Evolutionary conservation across 2,329 filamentous ascomycete genomes (phyloP).

Genomic region (Bipolaris oryzae): DNA sequence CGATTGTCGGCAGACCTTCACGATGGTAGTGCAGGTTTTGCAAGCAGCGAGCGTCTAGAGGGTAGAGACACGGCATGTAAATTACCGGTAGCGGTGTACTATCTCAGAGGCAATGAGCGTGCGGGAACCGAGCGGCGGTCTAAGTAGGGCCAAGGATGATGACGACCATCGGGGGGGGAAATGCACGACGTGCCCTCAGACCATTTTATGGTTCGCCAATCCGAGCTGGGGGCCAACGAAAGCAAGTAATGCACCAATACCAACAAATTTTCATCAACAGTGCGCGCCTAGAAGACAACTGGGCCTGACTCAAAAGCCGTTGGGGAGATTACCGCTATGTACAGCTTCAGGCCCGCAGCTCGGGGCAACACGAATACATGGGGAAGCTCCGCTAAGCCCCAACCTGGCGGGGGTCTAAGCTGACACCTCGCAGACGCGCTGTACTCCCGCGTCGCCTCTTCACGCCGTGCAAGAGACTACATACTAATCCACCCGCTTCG

Average conservation of each 20-base stretch:
- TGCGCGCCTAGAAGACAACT: neutral
- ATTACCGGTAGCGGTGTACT: neutral
- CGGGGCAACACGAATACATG: slow-evolving; percentile 13
- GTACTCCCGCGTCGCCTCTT: slow-evolving; percentile 29
- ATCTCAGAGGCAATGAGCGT: neutral
- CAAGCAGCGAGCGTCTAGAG: neutral
- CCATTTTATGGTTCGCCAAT: slow-evolving; percentile 16
- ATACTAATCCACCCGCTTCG: slow-evolving; percentile 36
- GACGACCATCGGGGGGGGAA: neutral
- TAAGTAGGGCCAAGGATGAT: slow-evolving; percentile 15
- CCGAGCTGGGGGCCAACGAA: slow-evolving; percentile 20
- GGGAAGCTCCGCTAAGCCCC: slow-evolving; percentile 15
- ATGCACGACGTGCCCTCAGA: slow-evolving; percentile 4
- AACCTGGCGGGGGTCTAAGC: slow-evolving; percentile 15
- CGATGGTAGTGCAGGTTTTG: no score
- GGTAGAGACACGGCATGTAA: neutral
- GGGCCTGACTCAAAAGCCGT: slow-evolving; percentile 1
- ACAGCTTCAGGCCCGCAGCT: slow-evolving; percentile 2
- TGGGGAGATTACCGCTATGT: slow-evolving; percentile 3
- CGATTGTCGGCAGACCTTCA: neutral
- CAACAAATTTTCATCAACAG: neutral
- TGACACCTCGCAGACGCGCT: slow-evolving; percentile 22
- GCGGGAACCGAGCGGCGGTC: neutral
- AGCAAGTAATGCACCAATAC: neutral
- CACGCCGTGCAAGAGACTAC: slow-evolving; percentile 39